phyloP scores from a whole-genome alignment of 345 rosid genomes.

The Citrus reticulata region DNA sequence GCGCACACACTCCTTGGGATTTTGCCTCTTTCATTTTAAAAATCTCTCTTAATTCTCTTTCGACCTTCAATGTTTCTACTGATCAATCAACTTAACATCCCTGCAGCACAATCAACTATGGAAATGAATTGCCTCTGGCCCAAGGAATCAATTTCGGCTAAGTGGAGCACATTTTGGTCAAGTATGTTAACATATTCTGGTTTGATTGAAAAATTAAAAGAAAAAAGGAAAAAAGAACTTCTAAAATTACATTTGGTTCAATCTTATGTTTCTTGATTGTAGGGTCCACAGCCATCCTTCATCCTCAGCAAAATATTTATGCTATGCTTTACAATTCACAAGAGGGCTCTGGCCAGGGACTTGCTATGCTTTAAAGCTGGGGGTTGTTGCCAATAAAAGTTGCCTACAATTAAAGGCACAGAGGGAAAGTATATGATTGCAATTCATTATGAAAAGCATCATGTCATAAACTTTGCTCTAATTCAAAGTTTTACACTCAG shows the following conservation, averaged over 20 bases:
- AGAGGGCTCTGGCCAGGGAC: neutral
- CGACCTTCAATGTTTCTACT: neutral
- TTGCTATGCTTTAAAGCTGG: neutral
- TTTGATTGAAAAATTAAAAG: neutral
- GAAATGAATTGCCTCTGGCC: slow-evolving; percentile 89
- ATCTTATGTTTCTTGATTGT: neutral
- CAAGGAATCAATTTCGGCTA: slow-evolving; percentile 97
- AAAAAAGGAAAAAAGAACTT: neutral
- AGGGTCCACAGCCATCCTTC: slow-evolving; percentile 7
- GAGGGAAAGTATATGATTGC: neutral
- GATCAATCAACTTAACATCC: slow-evolving; percentile 2
- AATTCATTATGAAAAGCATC: too few species aligned
- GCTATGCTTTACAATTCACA: neutral
- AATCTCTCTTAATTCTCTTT: neutral
- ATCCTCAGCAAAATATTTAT: neutral
- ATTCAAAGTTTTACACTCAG: neutral
- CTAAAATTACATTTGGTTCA: neutral
- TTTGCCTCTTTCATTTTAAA: neutral
- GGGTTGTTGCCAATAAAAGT: neutral
- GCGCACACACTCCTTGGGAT: neutral
- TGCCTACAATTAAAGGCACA: neutral
- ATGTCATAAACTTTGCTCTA: neutral
- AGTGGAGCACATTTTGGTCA: neutral
- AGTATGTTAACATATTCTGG: neutral
- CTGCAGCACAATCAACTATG: slow-evolving; percentile 87